These are phyloP conservation scores for Candida mattraensis DNA, from an alignment of 805 yeast genomes.

Conservation along the genomic window DNA sequence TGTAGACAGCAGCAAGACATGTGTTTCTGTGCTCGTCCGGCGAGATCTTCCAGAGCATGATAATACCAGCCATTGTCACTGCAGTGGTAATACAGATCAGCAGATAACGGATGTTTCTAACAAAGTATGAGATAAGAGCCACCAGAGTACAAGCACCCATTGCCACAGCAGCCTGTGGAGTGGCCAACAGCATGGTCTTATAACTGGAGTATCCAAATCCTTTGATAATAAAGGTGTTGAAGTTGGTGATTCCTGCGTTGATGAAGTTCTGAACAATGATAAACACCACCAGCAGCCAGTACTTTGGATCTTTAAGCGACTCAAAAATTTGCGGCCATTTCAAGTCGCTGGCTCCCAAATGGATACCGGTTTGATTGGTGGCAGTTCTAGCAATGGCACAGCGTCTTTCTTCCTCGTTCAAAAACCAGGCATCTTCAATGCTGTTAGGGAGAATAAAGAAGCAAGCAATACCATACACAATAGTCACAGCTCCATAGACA, in stretches of 20 bases:
- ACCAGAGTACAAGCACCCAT: constrained; percentile 32
- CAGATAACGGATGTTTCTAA: constrained; percentile 24
- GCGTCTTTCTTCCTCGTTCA: constrained; percentile 38
- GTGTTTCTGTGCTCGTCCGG: constrained; percentile 21
- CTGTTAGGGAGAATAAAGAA: constrained; percentile 33
- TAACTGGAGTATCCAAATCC: constrained; percentile 36
- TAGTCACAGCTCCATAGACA: constrained; percentile 35
- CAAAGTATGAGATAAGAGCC: constrained; percentile 21
- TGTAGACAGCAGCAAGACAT: constrained; percentile 25
- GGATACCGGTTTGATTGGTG: constrained; percentile 38
- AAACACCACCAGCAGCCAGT: constrained; percentile 32
- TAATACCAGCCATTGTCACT: constrained; percentile 33
- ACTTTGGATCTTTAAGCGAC: constrained; percentile 36
- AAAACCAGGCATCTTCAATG: constrained; percentile 36
- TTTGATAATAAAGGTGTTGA: constrained; percentile 45
- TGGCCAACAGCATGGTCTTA: constrained; percentile 35
- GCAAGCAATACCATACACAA: constrained; percentile 34
- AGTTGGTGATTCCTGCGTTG: constrained; percentile 56
- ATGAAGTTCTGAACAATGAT: constrained; percentile 47
- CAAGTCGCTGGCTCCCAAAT: constrained; percentile 37
- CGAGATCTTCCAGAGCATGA: constrained; percentile 25
- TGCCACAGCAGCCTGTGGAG: constrained; percentile 38
- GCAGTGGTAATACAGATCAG: constrained; percentile 26
- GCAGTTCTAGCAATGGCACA: constrained; percentile 32
- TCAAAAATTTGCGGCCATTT: constrained; percentile 31